Base-by-base conservation (phyloP, 2,329 filamentous ascomycete species). In the Trichoderma gracile region DNA sequence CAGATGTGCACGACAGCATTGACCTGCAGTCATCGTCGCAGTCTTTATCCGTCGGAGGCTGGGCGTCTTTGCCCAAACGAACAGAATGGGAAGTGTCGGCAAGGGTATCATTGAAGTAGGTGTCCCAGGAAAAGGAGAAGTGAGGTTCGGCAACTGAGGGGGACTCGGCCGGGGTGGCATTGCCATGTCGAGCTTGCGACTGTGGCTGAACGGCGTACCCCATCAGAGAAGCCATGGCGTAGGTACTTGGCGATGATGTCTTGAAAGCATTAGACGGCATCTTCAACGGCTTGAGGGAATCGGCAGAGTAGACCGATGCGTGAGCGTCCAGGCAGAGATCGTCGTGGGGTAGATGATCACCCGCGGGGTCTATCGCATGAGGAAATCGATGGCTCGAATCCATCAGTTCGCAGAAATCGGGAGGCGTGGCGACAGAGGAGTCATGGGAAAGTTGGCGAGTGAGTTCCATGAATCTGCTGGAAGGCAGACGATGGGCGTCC, bases 1-100 rank as follows among this genome's bases (percentile, higher is more conserved):
- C 69, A 19, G 75, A 77, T 65, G 69, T 73, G 69, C 77, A 78
- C 38, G 73, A 72, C 54, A 72, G 69, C 19, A 58, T 46, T 19
- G 76, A 75, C 12, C 69, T 71, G 49, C 71, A 73, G 46, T 75
- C 75, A n/a, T 72, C 72, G n/a, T 70, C 70, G 7, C 65, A 54
- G 55, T 59, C 64, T 21, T 30, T 5, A 43, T 40, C 66, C 5
- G n/a, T 25, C 10, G 43, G 55, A 33, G 19, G 38, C 17, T 14
- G 33, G 12, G 14, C 10, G 40, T 53, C 53, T 40, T 40, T 58
- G 17, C 33, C 53, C 3, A 23, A 27, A 27, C 23, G 19, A 15
- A 67, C 52, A 5, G 66, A 27, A 6, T 56, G 33, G 17, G 65
- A 52, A 45, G 42, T 53, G 10, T 64, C 52, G 42, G 67, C 19